phyloP scores from a whole-genome alignment of 257 asterid genomes.

The Ajuga chamaepitys region DNA sequence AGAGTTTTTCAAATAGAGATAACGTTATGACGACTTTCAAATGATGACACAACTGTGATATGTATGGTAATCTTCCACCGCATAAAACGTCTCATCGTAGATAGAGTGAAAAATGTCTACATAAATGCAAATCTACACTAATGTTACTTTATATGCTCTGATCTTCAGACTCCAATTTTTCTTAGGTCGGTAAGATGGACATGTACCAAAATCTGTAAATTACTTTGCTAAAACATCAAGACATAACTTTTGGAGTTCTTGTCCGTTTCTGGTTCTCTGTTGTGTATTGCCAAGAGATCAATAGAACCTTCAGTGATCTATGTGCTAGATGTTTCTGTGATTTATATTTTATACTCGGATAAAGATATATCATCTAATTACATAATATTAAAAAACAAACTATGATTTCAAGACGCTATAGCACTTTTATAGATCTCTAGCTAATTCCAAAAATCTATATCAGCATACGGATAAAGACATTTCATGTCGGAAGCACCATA shows the following conservation, averaged over 20 bases:
- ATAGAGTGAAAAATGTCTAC: background rate
- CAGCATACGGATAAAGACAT: conserved; percentile 55
- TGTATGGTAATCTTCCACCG: background rate
- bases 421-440: background rate
- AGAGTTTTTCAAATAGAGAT: background rate
- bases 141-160: background rate
- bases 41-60: background rate
- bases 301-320: background rate
- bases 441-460: conserved; percentile 2
- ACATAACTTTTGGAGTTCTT: background rate
- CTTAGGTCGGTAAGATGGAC: background rate
- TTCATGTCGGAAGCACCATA: conserved; percentile 44
- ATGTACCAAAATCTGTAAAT: background rate
- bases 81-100: background rate
- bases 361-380: background rate
- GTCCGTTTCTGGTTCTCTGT: background rate
- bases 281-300: conserved; percentile 3
- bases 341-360: background rate
- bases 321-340: background rate
- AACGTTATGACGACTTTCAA: background rate
- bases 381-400: background rate
- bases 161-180: background rate
- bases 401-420: background rate
- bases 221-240: background rate
- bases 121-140: background rate